Evolutionary conservation across 176 grass and related monocot species (phyloP).

Genomic region (barley (Hordeum vulgare)): DNA sequence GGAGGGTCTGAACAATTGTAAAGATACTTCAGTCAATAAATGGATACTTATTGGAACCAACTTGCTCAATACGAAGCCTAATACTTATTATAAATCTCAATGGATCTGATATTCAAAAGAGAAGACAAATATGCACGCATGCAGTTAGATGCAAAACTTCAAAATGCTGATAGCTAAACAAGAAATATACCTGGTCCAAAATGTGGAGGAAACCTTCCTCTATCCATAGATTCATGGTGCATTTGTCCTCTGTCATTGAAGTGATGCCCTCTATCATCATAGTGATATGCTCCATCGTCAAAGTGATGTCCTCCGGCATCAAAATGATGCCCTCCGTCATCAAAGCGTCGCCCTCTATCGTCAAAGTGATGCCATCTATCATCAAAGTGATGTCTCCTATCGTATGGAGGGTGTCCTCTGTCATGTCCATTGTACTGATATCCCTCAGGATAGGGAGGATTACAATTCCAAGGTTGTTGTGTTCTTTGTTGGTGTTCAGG

Average conservation of each 20-base stretch:
- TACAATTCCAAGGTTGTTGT: slow-evolving; percentile 56
- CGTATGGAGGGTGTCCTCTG: slow-evolving; percentile 39
- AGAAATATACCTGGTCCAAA: slow-evolving; percentile 41
- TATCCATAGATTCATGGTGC: slow-evolving; percentile 49
- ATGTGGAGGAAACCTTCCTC: slow-evolving; percentile 42
- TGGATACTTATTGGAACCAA: neutral
- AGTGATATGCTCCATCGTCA: slow-evolving; percentile 28
- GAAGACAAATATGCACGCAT: neutral
- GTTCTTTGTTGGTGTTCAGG: slow-evolving; percentile 50
- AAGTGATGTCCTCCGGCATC: slow-evolving; percentile 31
- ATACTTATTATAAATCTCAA: neutral
- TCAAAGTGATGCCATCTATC: slow-evolving; percentile 35
- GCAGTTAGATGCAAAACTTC: slow-evolving; percentile 2
- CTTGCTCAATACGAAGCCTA: neutral
- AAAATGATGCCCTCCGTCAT: slow-evolving; percentile 33
- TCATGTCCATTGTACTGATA: slow-evolving; percentile 48
- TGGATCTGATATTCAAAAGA: neutral
- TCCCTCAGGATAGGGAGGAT: slow-evolving; percentile 39
- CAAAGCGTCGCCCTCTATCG: slow-evolving; percentile 22
- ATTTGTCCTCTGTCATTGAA: slow-evolving; percentile 54
- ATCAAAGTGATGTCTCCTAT: slow-evolving; percentile 38
- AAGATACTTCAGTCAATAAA: neutral
- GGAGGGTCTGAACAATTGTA: slow-evolving; percentile 40
- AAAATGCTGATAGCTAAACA: neutral
- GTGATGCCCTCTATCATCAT: slow-evolving; percentile 39